These are phyloP conservation scores for Penicillium sp. DNA, from an alignment of 2,329 filamentous ascomycete species.

Conservation along the genomic window DNA sequence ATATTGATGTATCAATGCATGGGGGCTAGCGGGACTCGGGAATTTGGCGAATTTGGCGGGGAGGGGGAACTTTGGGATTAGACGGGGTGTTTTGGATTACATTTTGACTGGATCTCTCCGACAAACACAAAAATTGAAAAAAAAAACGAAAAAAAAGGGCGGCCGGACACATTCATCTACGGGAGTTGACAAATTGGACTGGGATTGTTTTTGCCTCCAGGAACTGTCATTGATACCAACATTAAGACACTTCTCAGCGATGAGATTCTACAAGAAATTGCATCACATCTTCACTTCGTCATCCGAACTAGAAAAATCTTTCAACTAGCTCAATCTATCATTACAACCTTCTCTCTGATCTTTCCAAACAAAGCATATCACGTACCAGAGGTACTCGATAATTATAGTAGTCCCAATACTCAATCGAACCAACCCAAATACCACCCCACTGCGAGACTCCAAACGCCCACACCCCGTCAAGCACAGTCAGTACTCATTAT, in stretches of 20 bases:
- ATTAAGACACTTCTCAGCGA: not conserved
- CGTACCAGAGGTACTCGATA: not conserved
- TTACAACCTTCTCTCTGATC: too few species aligned
- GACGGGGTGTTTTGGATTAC: not conserved
- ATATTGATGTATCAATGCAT: not conserved
- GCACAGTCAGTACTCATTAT: not conserved
- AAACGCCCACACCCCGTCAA: not conserved
- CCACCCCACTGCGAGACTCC: not conserved
- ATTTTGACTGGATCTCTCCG: not conserved
- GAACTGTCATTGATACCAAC: not conserved
- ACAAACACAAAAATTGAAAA: not conserved
- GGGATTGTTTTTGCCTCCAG: not conserved
- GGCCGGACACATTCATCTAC: not conserved
- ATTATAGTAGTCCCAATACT: not conserved
- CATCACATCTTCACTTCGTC: not conserved
- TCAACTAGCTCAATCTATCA: too few species aligned
- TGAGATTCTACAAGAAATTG: not conserved
- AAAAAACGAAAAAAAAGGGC: not conserved
- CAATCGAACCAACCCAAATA: slow-evolving; percentile 1
- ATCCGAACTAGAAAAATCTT: too few species aligned
- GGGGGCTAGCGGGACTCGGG: not conserved
- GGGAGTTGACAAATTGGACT: not conserved
- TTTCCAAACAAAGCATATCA: too few species aligned
- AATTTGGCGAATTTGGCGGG: not conserved
- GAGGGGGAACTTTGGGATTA: not conserved